Percentiles rank a stretch among this genome's conserved stretches.
Evolutionary conservation across 2,329 filamentous ascomycete species (phyloP).

Genomic region (Zymoseptoria passerinii): DNA sequence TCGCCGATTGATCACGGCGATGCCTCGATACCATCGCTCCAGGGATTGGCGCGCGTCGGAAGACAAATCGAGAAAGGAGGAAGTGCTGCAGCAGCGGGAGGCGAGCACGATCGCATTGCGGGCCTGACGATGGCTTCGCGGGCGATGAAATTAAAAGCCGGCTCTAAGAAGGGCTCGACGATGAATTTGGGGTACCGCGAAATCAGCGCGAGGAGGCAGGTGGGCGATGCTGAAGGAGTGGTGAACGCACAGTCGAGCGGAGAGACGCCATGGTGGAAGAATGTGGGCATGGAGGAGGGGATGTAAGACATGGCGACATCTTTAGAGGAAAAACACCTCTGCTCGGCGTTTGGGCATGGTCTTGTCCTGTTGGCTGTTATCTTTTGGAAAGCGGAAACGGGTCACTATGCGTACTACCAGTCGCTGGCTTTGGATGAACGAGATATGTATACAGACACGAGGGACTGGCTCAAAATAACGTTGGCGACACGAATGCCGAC

Average conservation of each 20-base stretch:
- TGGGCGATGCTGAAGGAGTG: conserved; percentile 76
- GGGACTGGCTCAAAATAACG: neutral
- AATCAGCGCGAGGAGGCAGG: conserved; percentile 79
- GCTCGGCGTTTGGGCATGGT: neutral
- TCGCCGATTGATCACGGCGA: neutral
- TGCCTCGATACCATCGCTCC: conserved; percentile 34
- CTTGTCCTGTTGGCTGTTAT: neutral
- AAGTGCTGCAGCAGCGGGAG: conserved; percentile 1
- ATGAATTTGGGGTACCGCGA: conserved; percentile 40
- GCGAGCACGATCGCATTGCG: conserved; percentile 39
- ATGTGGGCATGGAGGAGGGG: conserved; percentile 43
- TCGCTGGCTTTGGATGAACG: neutral
- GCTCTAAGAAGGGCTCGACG: conserved; percentile 46
- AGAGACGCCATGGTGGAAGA: conserved; percentile 37
- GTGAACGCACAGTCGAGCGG: conserved; percentile 46
- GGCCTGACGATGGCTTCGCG: conserved; percentile 34
- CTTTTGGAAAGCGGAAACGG: neutral
- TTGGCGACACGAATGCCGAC: neutral
- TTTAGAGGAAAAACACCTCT: neutral
- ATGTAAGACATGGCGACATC: conserved; percentile 23
- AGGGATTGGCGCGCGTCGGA: conserved; percentile 42
- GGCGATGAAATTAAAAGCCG: conserved; percentile 53
- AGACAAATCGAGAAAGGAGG: conserved; percentile 18
- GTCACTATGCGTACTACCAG: neutral
- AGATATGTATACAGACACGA: neutral